Conservation (phyloP, 441 rosid species). For the Daphne laureola region DNA sequence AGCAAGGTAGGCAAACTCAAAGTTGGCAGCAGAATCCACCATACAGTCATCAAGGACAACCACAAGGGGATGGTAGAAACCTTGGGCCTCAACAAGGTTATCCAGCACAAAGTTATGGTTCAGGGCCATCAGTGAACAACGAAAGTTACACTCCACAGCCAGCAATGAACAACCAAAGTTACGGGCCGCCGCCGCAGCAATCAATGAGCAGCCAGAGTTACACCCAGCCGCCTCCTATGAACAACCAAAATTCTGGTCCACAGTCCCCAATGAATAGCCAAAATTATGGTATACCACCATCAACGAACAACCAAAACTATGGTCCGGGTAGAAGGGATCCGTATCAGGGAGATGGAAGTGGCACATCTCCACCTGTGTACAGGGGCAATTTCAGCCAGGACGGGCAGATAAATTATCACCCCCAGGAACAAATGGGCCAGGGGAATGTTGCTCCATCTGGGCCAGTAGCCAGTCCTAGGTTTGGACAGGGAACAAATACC, state of each 20-base stretch:
- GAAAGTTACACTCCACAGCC: slow-evolving; percentile 16
- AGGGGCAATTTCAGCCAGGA: slow-evolving; percentile 24
- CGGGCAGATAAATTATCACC: slow-evolving; percentile 21
- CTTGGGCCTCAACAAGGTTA: slow-evolving; percentile 32
- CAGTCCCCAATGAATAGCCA: slow-evolving; percentile 19
- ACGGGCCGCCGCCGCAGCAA: slow-evolving; percentile 21
- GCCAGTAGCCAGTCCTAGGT: not conserved
- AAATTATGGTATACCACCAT: slow-evolving; percentile 32
- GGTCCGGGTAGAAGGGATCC: slow-evolving; percentile 22
- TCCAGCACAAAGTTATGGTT: slow-evolving; percentile 29
- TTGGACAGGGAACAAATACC: slow-evolving; percentile 24
- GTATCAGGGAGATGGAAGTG: slow-evolving; percentile 18
- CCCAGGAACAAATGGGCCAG: slow-evolving; percentile 24
- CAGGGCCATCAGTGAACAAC: slow-evolving; percentile 24
- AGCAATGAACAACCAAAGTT: slow-evolving; percentile 21
- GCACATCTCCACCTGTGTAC: slow-evolving; percentile 1
- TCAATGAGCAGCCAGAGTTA: slow-evolving; percentile 21
- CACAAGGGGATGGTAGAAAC: slow-evolving; percentile 43
- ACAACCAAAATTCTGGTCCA: slow-evolving; percentile 19
- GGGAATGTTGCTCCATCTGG: slow-evolving; percentile 16
- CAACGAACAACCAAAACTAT: slow-evolving; percentile 19
- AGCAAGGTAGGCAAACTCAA: slow-evolving; percentile 30
- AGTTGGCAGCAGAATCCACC: slow-evolving; percentile 32
- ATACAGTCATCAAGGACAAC: slow-evolving; percentile 31
- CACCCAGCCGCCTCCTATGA: slow-evolving; percentile 10